Percentiles rank a stretch among this genome's conserved stretches.
Evolutionary conservation across 148 eudicot genomes (phyloP).

Genomic region (Polygonum aviculare): DNA sequence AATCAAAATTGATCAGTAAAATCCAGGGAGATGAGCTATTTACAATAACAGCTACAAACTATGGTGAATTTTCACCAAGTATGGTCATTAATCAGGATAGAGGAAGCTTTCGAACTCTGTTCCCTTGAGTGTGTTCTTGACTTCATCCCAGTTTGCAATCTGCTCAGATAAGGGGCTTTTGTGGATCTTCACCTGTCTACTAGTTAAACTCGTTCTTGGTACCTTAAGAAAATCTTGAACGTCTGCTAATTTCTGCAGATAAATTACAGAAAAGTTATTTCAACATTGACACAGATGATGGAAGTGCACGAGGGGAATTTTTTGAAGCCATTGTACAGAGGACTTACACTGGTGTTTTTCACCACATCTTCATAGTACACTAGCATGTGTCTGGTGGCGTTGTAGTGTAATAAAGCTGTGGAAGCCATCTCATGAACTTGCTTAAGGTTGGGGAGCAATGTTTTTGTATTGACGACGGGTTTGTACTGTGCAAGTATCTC

Average conservation of each 20-base stretch:
- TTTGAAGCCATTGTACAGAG: neutral
- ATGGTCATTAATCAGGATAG: constrained; percentile 41
- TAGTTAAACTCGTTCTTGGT: constrained; percentile 45
- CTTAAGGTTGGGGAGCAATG: constrained; percentile 45
- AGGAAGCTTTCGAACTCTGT: constrained; percentile 61
- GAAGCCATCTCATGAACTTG: constrained; percentile 42
- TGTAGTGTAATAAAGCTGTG: constrained; percentile 52
- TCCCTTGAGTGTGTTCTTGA: constrained; percentile 59
- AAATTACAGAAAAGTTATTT: neutral
- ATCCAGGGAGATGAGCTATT: neutral
- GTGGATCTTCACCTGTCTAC: constrained; percentile 91
- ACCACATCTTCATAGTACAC: constrained; percentile 75
- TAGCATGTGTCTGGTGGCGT: constrained; percentile 59
- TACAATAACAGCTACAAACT: neutral
- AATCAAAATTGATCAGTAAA: neutral
- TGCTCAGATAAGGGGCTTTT: constrained; percentile 58
- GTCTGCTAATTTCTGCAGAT: constrained; percentile 41
- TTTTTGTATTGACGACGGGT: constrained; percentile 47
- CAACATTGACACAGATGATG: neutral
- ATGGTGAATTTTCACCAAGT: constrained; percentile 5
- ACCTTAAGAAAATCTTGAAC: constrained; percentile 75
- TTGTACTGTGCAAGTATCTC: constrained; percentile 70
- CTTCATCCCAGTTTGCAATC: constrained; percentile 75
- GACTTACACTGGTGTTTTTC: constrained; percentile 55
- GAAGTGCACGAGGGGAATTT: neutral